Evolutionary conservation across 2,329 filamentous ascomycete genomes (phyloP).

Genomic region (Cladophialophora exuberans): DNA sequence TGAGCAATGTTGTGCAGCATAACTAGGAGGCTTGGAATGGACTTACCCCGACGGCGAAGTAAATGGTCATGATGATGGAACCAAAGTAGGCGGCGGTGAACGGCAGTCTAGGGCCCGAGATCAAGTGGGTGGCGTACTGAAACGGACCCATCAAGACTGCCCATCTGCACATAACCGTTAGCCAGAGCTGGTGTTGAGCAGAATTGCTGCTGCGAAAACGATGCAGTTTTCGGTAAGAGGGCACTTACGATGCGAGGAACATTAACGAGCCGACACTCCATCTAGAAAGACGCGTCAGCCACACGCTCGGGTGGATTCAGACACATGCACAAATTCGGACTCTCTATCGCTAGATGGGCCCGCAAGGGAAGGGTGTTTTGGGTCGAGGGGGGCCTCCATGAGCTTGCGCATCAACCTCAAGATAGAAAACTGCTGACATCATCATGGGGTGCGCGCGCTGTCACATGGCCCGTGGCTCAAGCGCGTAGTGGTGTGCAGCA

Average conservation of each 20-base stretch:
- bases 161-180: too few species aligned
- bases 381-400: slow-evolving; percentile 15
- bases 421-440: slow-evolving; percentile 33
- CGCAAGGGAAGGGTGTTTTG: slow-evolving; percentile 9
- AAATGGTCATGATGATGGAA: slow-evolving; percentile 84
- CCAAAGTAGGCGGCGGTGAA: slow-evolving; percentile 96
- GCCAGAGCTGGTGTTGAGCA: too few species aligned
- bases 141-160: slow-evolving; percentile 91
- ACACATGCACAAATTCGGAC: slow-evolving; percentile 21
- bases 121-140: slow-evolving; percentile 79
- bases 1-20: slow-evolving; percentile 78
- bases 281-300: slow-evolving; percentile 56
- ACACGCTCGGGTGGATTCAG: slow-evolving; percentile 24
- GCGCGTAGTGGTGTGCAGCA: slow-evolving; percentile 31
- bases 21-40: slow-evolving; percentile 76
- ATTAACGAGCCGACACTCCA: slow-evolving; percentile 92
- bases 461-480: slow-evolving; percentile 29
- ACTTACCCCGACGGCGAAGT: slow-evolving; percentile 82
- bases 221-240: too few species aligned
- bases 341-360: slow-evolving; percentile 14
- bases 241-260: slow-evolving; percentile 82
- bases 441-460: slow-evolving; percentile 31
- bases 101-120: slow-evolving; percentile 81
- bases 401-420: slow-evolving; percentile 14
- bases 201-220: too few species aligned